These are phyloP conservation scores for Lentinula edodes DNA, from an alignment of 768 basidiomycete species.

Conservation along the genomic window DNA sequence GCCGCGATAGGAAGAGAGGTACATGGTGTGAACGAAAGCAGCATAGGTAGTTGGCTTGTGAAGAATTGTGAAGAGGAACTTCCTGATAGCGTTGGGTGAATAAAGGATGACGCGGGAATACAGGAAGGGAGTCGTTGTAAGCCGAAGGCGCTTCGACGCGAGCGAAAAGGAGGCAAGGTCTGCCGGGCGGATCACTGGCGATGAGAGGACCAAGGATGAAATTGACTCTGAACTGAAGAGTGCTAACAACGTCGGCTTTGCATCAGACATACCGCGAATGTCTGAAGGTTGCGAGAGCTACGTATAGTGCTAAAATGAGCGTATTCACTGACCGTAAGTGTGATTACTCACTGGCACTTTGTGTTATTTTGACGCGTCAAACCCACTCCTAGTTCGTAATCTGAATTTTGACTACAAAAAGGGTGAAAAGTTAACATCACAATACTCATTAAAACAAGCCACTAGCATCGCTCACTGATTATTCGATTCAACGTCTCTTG, in stretches of 20 bases:
- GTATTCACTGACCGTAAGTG: too few relatives aligned
- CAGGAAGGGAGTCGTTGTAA: not conserved
- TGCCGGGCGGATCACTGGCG: not conserved
- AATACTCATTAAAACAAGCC: too few relatives aligned
- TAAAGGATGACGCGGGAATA: not conserved
- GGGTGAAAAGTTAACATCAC: not conserved
- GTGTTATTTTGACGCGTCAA: too few relatives aligned
- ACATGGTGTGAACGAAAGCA: not conserved
- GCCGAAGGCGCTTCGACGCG: not conserved
- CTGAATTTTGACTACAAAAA: not conserved
- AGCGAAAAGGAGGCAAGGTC: not conserved
- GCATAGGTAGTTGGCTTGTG: not conserved
- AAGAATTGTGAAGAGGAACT: not conserved
- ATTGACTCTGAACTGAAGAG: not conserved
- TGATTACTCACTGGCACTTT: too few relatives aligned
- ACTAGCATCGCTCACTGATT: too few relatives aligned
- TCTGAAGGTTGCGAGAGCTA: too few relatives aligned
- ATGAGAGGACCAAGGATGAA: not conserved
- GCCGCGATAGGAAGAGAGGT: not conserved
- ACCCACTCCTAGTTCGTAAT: too few relatives aligned
- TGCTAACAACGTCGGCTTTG: not conserved
- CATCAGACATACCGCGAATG: not conserved
- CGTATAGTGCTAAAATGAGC: too few relatives aligned
- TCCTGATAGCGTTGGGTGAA: not conserved
- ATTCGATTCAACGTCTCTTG: too few relatives aligned